phyloP scores from a whole-genome alignment of 306 rosid genomes.

The Cucurbita ficifolia region DNA sequence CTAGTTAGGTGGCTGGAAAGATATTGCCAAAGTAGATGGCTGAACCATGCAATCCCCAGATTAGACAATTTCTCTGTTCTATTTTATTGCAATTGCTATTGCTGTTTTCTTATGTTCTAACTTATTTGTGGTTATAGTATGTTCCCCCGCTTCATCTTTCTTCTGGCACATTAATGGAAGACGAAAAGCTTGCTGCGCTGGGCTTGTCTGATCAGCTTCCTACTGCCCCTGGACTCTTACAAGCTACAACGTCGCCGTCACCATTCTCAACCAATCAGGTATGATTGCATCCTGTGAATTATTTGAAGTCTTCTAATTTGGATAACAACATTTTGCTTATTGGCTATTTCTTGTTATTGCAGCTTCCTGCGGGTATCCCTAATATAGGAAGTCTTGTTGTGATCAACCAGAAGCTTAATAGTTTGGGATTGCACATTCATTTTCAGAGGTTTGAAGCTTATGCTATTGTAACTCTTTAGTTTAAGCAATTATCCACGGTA shows the following conservation, averaged over 20 bases:
- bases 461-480: not conserved
- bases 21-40: not conserved
- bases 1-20: not conserved
- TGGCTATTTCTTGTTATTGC: constrained; percentile 10
- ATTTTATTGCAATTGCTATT: not conserved
- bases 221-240: constrained; percentile 71
- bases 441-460: constrained; percentile 65
- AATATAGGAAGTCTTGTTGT: constrained; percentile 71
- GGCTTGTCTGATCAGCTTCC: constrained; percentile 74
- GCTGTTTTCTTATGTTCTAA: not conserved
- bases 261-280: constrained; percentile 71
- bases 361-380: constrained; percentile 68
- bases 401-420: constrained; percentile 67
- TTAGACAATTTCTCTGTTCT: not conserved
- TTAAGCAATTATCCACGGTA: not conserved
- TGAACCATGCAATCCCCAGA: not conserved
- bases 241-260: constrained; percentile 46
- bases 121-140: constrained; percentile 31
- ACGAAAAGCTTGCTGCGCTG: constrained; percentile 59
- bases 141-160: constrained; percentile 68
- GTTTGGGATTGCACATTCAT: constrained; percentile 61
- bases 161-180: constrained; percentile 63
- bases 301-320: not conserved
- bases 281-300: not conserved
- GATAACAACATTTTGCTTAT: not conserved